Conservation (phyloP, 805 yeast species). For the Helenozyma rhizophorensis region DNA sequence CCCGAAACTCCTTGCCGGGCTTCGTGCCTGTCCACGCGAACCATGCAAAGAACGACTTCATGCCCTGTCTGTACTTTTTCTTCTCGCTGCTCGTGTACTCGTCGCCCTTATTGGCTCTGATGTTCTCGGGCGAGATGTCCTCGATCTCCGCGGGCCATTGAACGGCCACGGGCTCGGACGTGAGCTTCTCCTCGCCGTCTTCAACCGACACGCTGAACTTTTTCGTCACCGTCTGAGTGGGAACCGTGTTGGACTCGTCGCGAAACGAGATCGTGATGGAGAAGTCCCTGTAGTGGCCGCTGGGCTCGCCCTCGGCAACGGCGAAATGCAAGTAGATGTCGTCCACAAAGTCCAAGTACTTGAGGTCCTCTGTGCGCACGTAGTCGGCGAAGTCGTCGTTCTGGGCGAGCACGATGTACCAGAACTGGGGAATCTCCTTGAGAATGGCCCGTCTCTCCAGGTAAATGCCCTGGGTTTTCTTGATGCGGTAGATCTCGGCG, state of each 20-base stretch:
- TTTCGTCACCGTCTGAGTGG: constrained; percentile 59
- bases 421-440: constrained; percentile 62
- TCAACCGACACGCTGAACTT: constrained; percentile 46
- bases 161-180: constrained; percentile 51
- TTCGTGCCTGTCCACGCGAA: constrained; percentile 79
- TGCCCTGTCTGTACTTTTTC: constrained; percentile 60
- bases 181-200: constrained; percentile 52
- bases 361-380: constrained; percentile 70
- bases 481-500: constrained; percentile 51
- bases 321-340: constrained; percentile 61
- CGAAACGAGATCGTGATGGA: constrained; percentile 54
- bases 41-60: constrained; percentile 85
- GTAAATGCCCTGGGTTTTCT: constrained; percentile 54
- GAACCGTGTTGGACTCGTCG: constrained; percentile 41
- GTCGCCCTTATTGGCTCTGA: constrained; percentile 31
- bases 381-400: constrained; percentile 83
- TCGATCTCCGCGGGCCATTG: constrained; percentile 67
- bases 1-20: constrained; percentile 72
- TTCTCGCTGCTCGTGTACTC: constrained; percentile 49
- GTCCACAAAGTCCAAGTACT: constrained; percentile 61
- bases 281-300: constrained; percentile 50
- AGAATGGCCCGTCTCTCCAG: constrained; percentile 52
- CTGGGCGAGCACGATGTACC: constrained; percentile 84
- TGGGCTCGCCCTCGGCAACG: constrained; percentile 25
- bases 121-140: constrained; percentile 49